Base-by-base conservation (phyloP, 257 asterid genomes). In the Gentiana macrophylla region DNA sequence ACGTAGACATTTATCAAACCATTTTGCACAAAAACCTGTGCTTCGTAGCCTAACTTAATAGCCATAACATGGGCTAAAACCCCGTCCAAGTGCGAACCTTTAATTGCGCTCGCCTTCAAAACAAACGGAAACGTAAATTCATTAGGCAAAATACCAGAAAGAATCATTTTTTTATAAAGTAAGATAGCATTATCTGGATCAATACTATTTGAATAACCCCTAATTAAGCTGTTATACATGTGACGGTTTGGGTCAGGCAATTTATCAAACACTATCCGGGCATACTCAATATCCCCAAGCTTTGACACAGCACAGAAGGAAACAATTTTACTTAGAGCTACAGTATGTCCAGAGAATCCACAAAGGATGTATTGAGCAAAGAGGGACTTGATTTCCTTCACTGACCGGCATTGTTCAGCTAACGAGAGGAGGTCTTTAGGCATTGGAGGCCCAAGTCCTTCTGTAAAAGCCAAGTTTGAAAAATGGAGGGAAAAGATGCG, bases 81-180 rank as follows among this genome's bases (percentile, higher is more conserved):
- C 52, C 73, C 70, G 32, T 50, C 60, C 7, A 6, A 9, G 24
- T 36, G 33, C 5, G 49, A 8, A 45, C 52, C 60, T 51, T 13
- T 60, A 10, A 44, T 47, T 1, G 49, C 66, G 41, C 62, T 13
- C 4, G 77, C 70, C 45, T 68, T 65, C 50, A 56, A 57, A 33
- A 73, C 63, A 59, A 68, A 68, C 52, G 74, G 72, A 53, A 49
- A 73, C 3, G 72, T 61, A 59, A 54, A 68, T 33, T 61, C 56
- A 62, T 73, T 64, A 49, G 72, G 72, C 33, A 43, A 4, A 32
- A 57, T n/a, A 35, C 50, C 57, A 35, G 55, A 56, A 43, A 7
- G 41, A 55, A 64, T 33, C 71, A 68, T 64, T 48, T 53, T 9
- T 41, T n/a, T 38, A 37, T 72, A 72, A 51, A 60, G 45, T 4